phyloP scores from a whole-genome alignment of 306 rosid species.

The Rosa multiflora region DNA sequence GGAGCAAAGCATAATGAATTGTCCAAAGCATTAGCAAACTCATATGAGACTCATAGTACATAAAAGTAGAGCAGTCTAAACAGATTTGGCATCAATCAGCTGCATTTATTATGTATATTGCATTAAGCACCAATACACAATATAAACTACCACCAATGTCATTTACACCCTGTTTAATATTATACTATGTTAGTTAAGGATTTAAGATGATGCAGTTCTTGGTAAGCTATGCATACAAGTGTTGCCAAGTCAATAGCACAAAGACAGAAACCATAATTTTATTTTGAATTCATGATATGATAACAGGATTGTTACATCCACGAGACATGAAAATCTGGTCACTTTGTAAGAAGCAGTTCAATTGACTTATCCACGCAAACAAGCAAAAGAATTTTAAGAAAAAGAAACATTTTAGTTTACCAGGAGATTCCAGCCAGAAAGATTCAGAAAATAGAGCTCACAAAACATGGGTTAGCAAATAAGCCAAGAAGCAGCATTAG shows the following conservation, averaged over 20 bases:
- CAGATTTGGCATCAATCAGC: neutral
- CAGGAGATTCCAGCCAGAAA: no score
- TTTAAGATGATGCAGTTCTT: neutral
- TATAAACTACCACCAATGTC: neutral
- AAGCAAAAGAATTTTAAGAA: neutral
- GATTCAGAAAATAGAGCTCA: no score
- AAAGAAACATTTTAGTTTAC: neutral
- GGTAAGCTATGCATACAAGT: neutral
- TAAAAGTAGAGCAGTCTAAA: neutral
- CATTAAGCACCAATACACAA: neutral
- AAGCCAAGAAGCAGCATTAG: neutral
- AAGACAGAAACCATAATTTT: neutral
- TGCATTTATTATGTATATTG: neutral
- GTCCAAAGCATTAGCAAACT: neutral
- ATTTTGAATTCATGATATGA: neutral
- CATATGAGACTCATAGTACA: neutral
- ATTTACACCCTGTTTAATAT: neutral
- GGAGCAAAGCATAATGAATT: neutral
- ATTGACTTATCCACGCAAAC: neutral
- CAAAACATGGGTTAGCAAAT: neutral
- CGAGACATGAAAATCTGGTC: neutral
- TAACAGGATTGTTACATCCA: neutral
- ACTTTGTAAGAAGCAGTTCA: neutral
- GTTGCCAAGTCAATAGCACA: slow-evolving; percentile 1
- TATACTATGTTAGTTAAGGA: neutral